Evolutionary conservation across 1,284 basidiomycete genomes (phyloP).

Genomic region (Anthracocystis setariae): DNA sequence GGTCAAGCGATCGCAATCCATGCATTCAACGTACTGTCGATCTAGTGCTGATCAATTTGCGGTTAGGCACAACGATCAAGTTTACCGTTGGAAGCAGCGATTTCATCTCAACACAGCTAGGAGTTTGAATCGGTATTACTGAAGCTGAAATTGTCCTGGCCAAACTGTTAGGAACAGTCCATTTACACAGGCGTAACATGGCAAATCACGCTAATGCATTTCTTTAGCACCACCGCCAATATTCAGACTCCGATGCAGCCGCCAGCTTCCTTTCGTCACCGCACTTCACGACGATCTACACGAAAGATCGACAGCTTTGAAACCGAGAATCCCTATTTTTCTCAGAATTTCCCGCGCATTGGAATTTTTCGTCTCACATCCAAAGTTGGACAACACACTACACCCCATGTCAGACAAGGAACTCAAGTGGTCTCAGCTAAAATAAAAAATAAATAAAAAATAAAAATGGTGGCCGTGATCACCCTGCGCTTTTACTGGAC

Average conservation of each 20-base stretch:
- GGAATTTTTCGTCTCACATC: neutral
- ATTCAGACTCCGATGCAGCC: slow-evolving; percentile 1
- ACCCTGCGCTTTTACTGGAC: too few relatives aligned
- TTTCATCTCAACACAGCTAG: too few relatives aligned
- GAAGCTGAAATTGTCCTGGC: neutral
- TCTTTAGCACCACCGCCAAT: too few relatives aligned
- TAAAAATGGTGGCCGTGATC: too few relatives aligned
- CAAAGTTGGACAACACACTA: neutral
- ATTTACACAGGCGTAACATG: too few relatives aligned
- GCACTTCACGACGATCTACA: slow-evolving; percentile 4
- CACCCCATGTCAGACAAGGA: slow-evolving; percentile 7
- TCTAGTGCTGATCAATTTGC: too few relatives aligned
- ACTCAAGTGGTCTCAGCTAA: neutral
- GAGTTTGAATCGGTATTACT: neutral
- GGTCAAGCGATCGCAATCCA: too few relatives aligned
- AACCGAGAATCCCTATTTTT: slow-evolving; percentile 4
- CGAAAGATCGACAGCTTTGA: neutral
- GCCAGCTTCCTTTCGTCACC: neutral
- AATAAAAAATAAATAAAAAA: slow-evolving; percentile 1
- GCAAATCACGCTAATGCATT: too few relatives aligned
- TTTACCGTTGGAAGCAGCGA: neutral
- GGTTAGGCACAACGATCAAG: too few relatives aligned
- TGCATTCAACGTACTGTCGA: too few relatives aligned
- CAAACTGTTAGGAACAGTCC: too few relatives aligned
- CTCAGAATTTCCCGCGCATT: neutral